Conservation (phyloP, 2,329 filamentous ascomycete genomes). For the Cercospora sp. region DNA sequence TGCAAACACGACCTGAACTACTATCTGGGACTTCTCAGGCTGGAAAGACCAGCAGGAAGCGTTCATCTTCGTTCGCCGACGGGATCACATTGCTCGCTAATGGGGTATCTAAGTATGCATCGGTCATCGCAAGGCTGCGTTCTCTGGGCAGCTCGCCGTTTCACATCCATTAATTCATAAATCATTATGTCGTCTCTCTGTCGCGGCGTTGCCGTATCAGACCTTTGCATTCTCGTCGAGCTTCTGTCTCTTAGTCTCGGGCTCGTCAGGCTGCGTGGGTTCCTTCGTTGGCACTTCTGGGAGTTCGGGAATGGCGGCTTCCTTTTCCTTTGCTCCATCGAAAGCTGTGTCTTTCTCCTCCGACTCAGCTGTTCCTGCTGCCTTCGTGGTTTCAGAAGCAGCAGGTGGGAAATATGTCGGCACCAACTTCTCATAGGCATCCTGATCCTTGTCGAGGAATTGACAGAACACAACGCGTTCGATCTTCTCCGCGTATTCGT, state of each 20-base stretch:
- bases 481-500: conserved; percentile 51
- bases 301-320: conserved; percentile 45
- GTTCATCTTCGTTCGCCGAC: background rate
- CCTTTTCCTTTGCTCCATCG: background rate
- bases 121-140: background rate
- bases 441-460: conserved; percentile 75
- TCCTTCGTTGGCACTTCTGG: conserved; percentile 52
- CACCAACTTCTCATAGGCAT: conserved; percentile 61
- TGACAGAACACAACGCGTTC: conserved; percentile 81
- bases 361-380: background rate
- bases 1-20: background rate
- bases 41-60: too few relatives aligned
- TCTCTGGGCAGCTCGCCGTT: background rate
- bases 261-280: conserved; percentile 46
- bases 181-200: background rate
- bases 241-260: conserved; percentile 52
- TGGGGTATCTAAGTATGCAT: conserved; percentile 4
- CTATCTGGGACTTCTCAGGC: background rate
- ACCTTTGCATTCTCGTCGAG: conserved; percentile 23
- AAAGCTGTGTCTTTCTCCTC: background rate
- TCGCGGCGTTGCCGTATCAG: background rate
- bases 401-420: conserved; percentile 51
- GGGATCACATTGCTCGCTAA: background rate
- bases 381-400: background rate
- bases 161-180: background rate